phyloP scores from a whole-genome alignment of 345 rosid species.

The Adansonia digitata region DNA sequence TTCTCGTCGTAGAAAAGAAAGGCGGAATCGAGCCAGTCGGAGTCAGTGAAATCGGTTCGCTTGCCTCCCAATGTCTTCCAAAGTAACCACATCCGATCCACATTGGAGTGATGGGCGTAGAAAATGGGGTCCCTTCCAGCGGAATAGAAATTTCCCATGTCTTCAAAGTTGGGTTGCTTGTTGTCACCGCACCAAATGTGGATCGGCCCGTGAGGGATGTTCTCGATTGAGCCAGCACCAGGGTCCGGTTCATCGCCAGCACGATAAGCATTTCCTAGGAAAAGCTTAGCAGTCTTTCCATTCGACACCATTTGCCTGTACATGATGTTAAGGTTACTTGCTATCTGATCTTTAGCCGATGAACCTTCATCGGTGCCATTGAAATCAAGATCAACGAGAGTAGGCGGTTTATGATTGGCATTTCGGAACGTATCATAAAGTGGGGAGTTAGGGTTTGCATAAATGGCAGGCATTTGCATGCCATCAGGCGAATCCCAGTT shows the following conservation, averaged over 20 bases:
- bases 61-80: constrained; percentile 57
- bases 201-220: constrained; percentile 42
- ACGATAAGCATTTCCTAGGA: constrained; percentile 46
- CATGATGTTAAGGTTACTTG: constrained; percentile 47
- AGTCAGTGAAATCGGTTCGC: constrained; percentile 36
- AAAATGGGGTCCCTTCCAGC: constrained; percentile 62
- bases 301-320: constrained; percentile 58
- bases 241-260: constrained; percentile 49
- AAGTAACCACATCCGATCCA: constrained; percentile 56
- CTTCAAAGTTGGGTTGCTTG: constrained; percentile 38
- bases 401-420: constrained; percentile 35
- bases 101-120: constrained; percentile 50
- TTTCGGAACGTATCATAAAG: constrained; percentile 36
- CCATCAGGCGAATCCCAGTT: constrained; percentile 60
- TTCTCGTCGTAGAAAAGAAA: constrained; percentile 63
- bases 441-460: constrained; percentile 34
- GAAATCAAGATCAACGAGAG: constrained; percentile 43
- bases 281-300: constrained; percentile 37
- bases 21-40: constrained; percentile 49
- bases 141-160: constrained; percentile 67
- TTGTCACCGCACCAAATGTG: constrained; percentile 52
- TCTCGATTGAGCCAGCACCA: constrained; percentile 51
- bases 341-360: constrained; percentile 11
- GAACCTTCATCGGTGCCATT: constrained; percentile 18
- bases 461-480: constrained; percentile 51